Base-by-base conservation (phyloP, 805 yeast species). In the Isabelozyma heimii region DNA sequence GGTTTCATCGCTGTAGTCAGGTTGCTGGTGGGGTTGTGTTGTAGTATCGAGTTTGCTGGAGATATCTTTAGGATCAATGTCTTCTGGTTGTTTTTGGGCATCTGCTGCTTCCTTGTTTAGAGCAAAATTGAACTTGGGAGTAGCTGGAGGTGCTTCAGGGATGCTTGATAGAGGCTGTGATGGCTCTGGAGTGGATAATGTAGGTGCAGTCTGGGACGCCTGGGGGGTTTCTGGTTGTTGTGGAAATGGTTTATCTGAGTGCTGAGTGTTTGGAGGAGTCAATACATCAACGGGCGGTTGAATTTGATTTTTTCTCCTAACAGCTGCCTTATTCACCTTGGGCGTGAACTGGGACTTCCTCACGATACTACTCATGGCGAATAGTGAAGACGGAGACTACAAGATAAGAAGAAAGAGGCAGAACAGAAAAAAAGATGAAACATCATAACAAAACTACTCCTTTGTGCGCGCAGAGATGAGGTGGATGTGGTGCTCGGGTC, bases 321-420 rank as follows among this genome's bases (percentile, higher is more conserved):
- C 51, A 8, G 54, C 51, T 38, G 64, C 56, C 54, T 62, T 64
- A 55, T 61, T 65, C 37, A 69, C 53, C 52, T 83, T 84, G 2
- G 91, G 91, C n/a, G 78, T 73, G 65, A 86, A 86, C 48, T 86
- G 81, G 10, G 83, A 79, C 61, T 66, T 67, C 66, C 72, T 73
- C 44, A 75, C 73, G 20, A 77, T 64, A 67, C 78, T 71, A 66
- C 80, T 76, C 81, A 75, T 76, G 43, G 33, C 50, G 14, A 1
- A 20, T 38, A 10, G 24, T 30, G 35, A 10, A 16, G 15, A 3
- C 12, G 20, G 3, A 16, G 40, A 37, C 24, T 20, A 20, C 24
- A 20, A 3, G 24, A 9, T 6, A 37, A 14, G 14, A 37, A 14
- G 40, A 37, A 37, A 37, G 40, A 16, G 14, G 20, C 10, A 16